phyloP scores from a whole-genome alignment of 2,329 filamentous ascomycete species.

The Thelonectria olida region DNA sequence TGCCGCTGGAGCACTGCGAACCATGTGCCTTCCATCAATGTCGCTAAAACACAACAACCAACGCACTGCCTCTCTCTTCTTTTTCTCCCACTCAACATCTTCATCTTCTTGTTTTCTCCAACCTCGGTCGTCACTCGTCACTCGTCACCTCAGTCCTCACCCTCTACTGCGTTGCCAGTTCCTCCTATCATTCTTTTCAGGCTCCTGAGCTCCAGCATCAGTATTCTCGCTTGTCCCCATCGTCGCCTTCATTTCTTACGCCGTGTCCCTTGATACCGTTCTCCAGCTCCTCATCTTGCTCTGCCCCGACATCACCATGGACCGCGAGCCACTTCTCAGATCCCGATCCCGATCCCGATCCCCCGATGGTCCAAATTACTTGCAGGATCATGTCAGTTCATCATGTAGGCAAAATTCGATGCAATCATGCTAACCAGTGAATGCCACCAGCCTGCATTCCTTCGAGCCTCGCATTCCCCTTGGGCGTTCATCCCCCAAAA shows the following conservation, averaged over 20 bases:
- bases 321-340: slow-evolving; percentile 47
- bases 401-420: background rate
- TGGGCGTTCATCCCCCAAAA: slow-evolving; percentile 59
- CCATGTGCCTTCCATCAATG: background rate
- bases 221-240: background rate
- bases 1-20: background rate
- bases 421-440: slow-evolving; percentile 20
- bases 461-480: slow-evolving; percentile 61
- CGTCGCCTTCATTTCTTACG: background rate
- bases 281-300: background rate
- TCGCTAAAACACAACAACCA: background rate
- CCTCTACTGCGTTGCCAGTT: slow-evolving; percentile 19
- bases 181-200: background rate
- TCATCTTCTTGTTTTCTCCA: slow-evolving; percentile 9
- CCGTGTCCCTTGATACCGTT: background rate
- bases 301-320: slow-evolving; percentile 36
- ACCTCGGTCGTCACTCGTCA: slow-evolving; percentile 21
- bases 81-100: background rate
- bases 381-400: slow-evolving; percentile 48
- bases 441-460: slow-evolving; percentile 56
- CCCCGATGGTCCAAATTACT: slow-evolving; percentile 44
- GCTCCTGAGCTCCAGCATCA: slow-evolving; percentile 18
- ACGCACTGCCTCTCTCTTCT: background rate
- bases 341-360: slow-evolving; percentile 38
- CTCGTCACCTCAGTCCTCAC: slow-evolving; percentile 3